These are phyloP conservation scores for Cynanchum wilfordii DNA, from an alignment of 257 asterid genomes.

Conservation along the genomic window DNA sequence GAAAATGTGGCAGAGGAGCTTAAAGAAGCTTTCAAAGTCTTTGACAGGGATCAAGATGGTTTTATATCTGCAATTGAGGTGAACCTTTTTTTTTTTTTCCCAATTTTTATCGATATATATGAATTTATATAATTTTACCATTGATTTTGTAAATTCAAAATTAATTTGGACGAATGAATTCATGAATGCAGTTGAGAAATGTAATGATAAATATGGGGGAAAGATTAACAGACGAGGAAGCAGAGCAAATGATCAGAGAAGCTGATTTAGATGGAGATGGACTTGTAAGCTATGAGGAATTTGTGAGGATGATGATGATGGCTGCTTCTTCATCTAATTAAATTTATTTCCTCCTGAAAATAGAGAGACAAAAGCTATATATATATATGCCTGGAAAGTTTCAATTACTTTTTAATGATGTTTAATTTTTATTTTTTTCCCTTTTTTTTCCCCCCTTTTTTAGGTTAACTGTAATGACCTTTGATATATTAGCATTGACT, in stretches of 20 bases:
- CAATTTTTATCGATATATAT: too few relatives aligned
- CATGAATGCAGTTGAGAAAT: conserved; percentile 11
- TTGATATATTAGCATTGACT: neutral
- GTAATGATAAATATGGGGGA: conserved; percentile 25
- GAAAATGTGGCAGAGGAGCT: conserved; percentile 63
- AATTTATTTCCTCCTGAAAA: neutral
- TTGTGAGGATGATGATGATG: conserved; percentile 24
- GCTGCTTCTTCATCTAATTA: conserved; percentile 6
- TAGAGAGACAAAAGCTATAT: neutral
- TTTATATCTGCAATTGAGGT: conserved; percentile 77
- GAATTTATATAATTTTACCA: too few relatives aligned
- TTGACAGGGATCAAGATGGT: conserved; percentile 84
- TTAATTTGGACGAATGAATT: neutral
- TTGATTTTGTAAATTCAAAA: neutral
- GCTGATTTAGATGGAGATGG: conserved; percentile 32
- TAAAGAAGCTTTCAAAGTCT: conserved; percentile 77
- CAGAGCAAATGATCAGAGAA: conserved; percentile 21
- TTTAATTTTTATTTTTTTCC: neutral
- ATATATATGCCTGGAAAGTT: neutral
- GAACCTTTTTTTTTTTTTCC: neutral
- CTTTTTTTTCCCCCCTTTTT: too few relatives aligned
- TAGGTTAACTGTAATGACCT: neutral
- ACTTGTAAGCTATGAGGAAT: conserved; percentile 21
- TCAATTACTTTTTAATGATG: neutral
- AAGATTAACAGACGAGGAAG: conserved; percentile 21